These are phyloP conservation scores for Buxus sempervirens DNA, from an alignment of 164 flowering plant species.

Conservation along the genomic window DNA sequence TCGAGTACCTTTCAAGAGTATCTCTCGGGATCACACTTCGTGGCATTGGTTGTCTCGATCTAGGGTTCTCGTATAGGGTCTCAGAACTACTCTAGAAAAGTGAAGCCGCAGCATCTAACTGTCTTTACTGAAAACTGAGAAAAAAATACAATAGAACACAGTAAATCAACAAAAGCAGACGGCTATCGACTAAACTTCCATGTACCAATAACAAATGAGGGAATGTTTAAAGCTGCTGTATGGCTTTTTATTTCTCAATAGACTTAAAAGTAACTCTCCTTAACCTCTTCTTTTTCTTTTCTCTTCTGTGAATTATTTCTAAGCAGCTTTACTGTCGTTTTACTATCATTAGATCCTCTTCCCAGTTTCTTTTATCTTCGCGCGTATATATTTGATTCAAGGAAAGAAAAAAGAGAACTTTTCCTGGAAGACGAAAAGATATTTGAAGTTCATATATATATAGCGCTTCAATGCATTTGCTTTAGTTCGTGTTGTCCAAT, in stretches of 20 bases:
- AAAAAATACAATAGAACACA: neutral
- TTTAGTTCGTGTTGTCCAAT: too few relatives aligned
- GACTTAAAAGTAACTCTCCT: neutral
- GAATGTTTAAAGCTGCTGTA: constrained; percentile 38
- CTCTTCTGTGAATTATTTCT: constrained; percentile 8
- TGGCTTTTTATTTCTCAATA: neutral
- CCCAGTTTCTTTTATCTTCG: constrained; percentile 1
- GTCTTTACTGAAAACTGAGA: constrained; percentile 1
- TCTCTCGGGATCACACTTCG: too few relatives aligned
- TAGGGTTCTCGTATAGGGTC: neutral
- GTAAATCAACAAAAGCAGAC: constrained; percentile 21
- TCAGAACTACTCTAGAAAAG: neutral
- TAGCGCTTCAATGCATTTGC: too few relatives aligned
- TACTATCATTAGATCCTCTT: neutral
- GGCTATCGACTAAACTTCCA: constrained; percentile 9
- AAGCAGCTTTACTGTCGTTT: constrained; percentile 18
- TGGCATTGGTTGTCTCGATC: too few relatives aligned
- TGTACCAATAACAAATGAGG: constrained; percentile 9
- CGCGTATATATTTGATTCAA: neutral
- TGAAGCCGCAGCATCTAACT: neutral
- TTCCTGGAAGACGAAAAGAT: too few relatives aligned
- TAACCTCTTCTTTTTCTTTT: neutral
- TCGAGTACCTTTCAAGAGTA: too few relatives aligned
- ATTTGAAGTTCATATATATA: too few relatives aligned
- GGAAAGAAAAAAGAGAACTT: too few relatives aligned